phyloP scores from a whole-genome alignment of 2,329 filamentous ascomycete genomes.

The Fusarium abutilonis region DNA sequence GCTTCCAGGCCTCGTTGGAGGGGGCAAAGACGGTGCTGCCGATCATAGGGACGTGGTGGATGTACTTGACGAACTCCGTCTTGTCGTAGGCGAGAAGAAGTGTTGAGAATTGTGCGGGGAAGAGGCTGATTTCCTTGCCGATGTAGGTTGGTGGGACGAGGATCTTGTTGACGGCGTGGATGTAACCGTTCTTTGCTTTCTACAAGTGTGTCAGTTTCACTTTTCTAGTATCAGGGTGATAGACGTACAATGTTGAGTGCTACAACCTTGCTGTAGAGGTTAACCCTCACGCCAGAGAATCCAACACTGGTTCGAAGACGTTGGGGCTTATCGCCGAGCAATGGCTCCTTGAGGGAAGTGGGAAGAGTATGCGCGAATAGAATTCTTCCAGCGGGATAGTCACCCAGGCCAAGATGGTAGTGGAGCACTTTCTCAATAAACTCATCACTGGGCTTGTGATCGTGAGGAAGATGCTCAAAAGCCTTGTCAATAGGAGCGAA shows the following conservation, averaged over 20 bases:
- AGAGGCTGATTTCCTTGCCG: conserved; percentile 64
- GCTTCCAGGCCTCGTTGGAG: conserved; percentile 80
- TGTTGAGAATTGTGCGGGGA: conserved; percentile 82
- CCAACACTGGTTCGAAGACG: conserved; percentile 75
- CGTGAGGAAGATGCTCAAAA: conserved; percentile 69
- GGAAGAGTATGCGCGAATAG: conserved; percentile 78
- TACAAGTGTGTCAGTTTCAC: conserved; percentile 43
- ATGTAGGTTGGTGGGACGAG: conserved; percentile 78
- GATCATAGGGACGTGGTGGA: conserved; percentile 62
- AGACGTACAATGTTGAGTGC: conserved; percentile 71
- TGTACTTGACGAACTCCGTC: conserved; percentile 73
- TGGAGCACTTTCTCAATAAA: conserved; percentile 72
- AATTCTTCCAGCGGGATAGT: conserved; percentile 73
- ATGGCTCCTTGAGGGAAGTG: conserved; percentile 67
- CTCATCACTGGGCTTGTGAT: conserved; percentile 73
- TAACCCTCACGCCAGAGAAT: conserved; percentile 72
- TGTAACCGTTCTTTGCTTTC: conserved; percentile 80
- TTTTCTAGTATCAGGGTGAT: background rate
- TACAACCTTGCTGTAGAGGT: conserved; percentile 79
- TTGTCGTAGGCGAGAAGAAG: conserved; percentile 77
- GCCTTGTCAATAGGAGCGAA: conserved; percentile 83
- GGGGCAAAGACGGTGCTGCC: conserved; percentile 86
- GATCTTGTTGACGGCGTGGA: conserved; percentile 79
- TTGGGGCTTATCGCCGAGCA: conserved; percentile 73
- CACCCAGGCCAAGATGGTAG: conserved; percentile 78